phyloP scores from a whole-genome alignment of 345 rosid genomes.

The Hibiscus tridactylites region DNA sequence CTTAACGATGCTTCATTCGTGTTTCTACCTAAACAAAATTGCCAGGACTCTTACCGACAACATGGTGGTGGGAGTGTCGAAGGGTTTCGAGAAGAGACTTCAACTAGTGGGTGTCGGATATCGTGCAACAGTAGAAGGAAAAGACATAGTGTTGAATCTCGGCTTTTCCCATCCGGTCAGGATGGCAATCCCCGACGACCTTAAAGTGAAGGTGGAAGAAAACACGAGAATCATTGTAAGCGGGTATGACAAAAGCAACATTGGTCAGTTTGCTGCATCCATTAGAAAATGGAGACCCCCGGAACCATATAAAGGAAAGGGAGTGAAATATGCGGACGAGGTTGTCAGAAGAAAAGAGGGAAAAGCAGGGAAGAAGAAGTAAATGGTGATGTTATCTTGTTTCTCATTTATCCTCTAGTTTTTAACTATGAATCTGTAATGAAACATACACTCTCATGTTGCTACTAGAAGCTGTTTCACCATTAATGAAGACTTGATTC shows the following conservation, averaged over 20 bases:
- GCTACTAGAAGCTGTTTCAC: not conserved
- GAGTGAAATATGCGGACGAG: conserved; percentile 84
- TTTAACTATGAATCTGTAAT: not conserved
- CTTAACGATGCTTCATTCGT: not conserved
- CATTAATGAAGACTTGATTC: not conserved
- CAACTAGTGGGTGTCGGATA: conserved; percentile 87
- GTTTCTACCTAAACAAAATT: not conserved
- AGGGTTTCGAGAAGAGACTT: conserved; percentile 94
- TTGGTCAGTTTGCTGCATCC: conserved; percentile 88
- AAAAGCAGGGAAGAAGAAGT: conserved; percentile 96
- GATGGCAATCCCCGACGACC: conserved; percentile 65
- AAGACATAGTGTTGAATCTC: conserved; percentile 65
- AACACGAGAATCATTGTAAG: conserved; percentile 64
- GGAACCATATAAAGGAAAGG: conserved; percentile 96
- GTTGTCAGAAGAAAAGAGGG: conserved; percentile 78
- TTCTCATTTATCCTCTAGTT: not conserved
- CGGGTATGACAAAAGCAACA: conserved; percentile 65
- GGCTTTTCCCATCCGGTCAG: conserved; percentile 93
- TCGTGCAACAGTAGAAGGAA: conserved; percentile 77
- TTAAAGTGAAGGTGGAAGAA: conserved; percentile 80
- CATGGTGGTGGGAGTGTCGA: conserved; percentile 93
- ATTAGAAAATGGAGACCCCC: conserved; percentile 94
- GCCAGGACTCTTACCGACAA: conserved; percentile 84
- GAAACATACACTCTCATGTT: not conserved
- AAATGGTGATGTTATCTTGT: conserved; percentile 9